Evolutionary conservation across 177 flowering plant species (phyloP), one percentile per base, ranked within the genome.

Genomic region (Vitis hybrid): DNA sequence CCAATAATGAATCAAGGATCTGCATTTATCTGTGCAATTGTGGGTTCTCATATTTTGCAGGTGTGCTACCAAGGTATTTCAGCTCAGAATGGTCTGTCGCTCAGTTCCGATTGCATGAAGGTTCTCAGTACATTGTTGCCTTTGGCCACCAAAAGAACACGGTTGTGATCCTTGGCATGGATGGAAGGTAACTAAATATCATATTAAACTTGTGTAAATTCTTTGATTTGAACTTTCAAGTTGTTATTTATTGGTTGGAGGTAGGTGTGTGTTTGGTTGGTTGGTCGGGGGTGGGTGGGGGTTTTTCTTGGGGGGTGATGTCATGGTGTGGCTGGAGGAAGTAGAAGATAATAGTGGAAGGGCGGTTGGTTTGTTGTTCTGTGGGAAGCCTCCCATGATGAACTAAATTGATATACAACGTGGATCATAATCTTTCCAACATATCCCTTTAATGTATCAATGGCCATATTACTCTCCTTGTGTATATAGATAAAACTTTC

Each of bases 51-150:
- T 51, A 21, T 66, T 58, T 45, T 56, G 69, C 78, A 80, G 83
- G 80, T 62, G 78, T 80, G 11, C 72, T 80, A 30, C 83, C 80
- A 17, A 80, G 65, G 68, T 80, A 77, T 67, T 77, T 80, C 64
- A 72, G 75, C 60, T 77, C 80, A 23, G 80, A 80, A 63, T 80
- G 83, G 83, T 77, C 83, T 17, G 76, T 77, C 39, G 83, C 83
- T 51, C 83, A 75, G 66, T 77, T 77, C 56, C 83, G 76, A 39
- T 62, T 80, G 69, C 65, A 56, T 17, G 83, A 80, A 67, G 76
- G 80, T 32, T 19, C 61, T 56, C 80, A 72, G 30, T 70, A 74
- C 60, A 66, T 77, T 61, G 80, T 74, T 52, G 74, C 78, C 50
- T 80, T 80, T 67, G 80, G 80, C 17, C 80, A 77, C 64, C 78